Conservation (phyloP, 768 basidiomycete genomes). For the Hortiboletus flavorubellus region DNA sequence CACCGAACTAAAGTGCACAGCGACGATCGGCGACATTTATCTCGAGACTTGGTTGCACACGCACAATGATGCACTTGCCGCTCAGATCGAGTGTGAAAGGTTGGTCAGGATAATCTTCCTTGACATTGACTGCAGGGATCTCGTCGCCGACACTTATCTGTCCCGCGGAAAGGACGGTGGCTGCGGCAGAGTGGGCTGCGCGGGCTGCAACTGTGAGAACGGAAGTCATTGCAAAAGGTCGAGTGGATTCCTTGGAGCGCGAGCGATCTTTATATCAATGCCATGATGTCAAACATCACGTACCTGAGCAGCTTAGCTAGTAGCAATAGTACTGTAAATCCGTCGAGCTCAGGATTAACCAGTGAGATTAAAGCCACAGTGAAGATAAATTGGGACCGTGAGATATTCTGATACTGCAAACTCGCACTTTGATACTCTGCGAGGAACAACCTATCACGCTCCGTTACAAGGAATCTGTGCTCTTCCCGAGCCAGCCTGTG, state of each 20-base stretch:
- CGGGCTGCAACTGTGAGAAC: constrained; percentile 31
- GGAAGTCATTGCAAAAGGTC: background rate
- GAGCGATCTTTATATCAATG: background rate
- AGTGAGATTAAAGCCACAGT: background rate
- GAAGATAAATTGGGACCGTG: constrained; percentile 53
- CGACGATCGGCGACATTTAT: too few relatives aligned
- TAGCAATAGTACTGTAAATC: background rate
- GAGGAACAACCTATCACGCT: constrained; percentile 70
- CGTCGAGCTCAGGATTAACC: background rate
- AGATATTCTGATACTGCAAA: constrained; percentile 77
- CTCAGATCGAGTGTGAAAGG: constrained; percentile 6
- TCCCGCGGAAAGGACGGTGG: too few relatives aligned
- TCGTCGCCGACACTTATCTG: background rate
- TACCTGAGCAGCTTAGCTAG: background rate
- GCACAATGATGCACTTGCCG: too few relatives aligned
- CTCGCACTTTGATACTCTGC: constrained; percentile 76
- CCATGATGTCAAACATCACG: constrained; percentile 3
- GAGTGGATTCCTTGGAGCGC: constrained; percentile 14
- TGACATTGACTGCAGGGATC: constrained; percentile 52
- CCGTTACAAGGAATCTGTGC: constrained; percentile 72
- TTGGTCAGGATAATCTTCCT: constrained; percentile 53
- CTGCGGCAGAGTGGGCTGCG: too few relatives aligned
- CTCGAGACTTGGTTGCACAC: too few relatives aligned
- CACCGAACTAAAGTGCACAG: too few relatives aligned
- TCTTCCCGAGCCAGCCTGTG: background rate